These are phyloP conservation scores for Cryptococcus deneoformans DNA, from an alignment of 1,284 basidiomycete genomes.

Conservation along the genomic window DNA sequence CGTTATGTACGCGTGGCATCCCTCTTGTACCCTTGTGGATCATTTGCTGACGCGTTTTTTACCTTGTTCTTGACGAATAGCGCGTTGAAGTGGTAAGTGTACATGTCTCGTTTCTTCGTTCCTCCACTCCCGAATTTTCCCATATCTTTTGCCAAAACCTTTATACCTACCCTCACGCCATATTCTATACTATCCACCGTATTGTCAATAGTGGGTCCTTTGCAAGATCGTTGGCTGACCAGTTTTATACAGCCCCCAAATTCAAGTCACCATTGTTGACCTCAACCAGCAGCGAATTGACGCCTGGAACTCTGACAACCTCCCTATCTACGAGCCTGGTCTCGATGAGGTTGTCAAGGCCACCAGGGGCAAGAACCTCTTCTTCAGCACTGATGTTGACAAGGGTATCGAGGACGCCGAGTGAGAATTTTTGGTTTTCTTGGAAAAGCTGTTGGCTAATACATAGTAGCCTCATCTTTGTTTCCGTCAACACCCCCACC, in stretches of 20 bases:
- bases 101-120: neutral
- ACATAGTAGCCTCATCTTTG: conserved; percentile 54
- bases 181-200: neutral
- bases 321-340: conserved; percentile 90
- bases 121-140: neutral
- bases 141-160: neutral
- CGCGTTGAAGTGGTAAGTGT: conserved; percentile 40
- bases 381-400: conserved; percentile 96
- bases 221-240: conserved; percentile 4
- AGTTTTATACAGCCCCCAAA: conserved; percentile 63
- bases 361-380: conserved; percentile 90
- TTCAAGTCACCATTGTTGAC: conserved; percentile 96
- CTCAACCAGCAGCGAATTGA: conserved; percentile 92
- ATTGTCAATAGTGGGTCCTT: neutral
- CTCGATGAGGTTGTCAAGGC: conserved; percentile 88
- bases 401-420: conserved; percentile 90
- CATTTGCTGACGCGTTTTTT: conserved; percentile 7
- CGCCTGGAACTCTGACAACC: conserved; percentile 78
- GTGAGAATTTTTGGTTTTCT: conserved; percentile 23
- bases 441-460: neutral
- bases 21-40: neutral
- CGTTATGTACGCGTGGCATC: conserved; percentile 58
- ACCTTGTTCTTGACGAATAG: conserved; percentile 7
- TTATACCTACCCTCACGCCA: neutral
- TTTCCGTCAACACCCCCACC: conserved; percentile 84